Percentiles rank a stretch among this genome's conserved stretches.
Evolutionary conservation across 2,329 filamentous ascomycete species (phyloP).

Genomic region (Cucurbitaria berberidis): DNA sequence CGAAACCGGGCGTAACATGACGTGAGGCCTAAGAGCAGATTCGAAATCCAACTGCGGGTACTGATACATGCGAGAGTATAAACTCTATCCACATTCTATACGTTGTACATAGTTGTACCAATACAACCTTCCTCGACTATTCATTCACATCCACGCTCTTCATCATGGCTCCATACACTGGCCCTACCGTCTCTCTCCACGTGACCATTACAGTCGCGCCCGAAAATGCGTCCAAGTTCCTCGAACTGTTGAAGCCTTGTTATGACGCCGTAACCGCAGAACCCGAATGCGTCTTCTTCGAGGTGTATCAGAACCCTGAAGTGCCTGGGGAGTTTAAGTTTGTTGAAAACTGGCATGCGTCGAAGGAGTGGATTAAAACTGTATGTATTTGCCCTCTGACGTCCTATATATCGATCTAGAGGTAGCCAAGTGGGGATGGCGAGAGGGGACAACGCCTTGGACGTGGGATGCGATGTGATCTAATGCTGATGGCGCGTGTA

Average conservation of each 20-base stretch:
- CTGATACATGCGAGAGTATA: neutral
- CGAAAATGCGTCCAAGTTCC: conserved; percentile 35
- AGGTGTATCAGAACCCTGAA: conserved; percentile 39
- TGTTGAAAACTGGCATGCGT: conserved; percentile 30
- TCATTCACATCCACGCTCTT: neutral
- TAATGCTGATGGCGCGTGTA: conserved; percentile 1
- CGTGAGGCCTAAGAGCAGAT: neutral
- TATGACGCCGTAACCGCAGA: conserved; percentile 52
- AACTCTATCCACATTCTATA: too few relatives aligned
- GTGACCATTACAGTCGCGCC: conserved; percentile 33
- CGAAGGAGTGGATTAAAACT: conserved; percentile 19
- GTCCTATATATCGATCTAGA: too few relatives aligned
- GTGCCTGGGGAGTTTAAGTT: conserved; percentile 1
- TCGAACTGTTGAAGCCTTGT: conserved; percentile 45
- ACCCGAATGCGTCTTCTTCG: conserved; percentile 55
- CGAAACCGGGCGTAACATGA: neutral
- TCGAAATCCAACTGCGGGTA: neutral
- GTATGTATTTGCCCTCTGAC: conserved; percentile 15
- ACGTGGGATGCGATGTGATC: neutral
- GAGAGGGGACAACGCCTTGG: neutral
- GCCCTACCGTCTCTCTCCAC: conserved; percentile 20
- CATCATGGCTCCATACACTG: neutral
- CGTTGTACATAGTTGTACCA: too few relatives aligned
- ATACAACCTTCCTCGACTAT: too few relatives aligned
- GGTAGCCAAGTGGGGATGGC: neutral